phyloP scores from a whole-genome alignment of 192 early-diverging fungal species.

The Globomyces pollinis-pini region DNA sequence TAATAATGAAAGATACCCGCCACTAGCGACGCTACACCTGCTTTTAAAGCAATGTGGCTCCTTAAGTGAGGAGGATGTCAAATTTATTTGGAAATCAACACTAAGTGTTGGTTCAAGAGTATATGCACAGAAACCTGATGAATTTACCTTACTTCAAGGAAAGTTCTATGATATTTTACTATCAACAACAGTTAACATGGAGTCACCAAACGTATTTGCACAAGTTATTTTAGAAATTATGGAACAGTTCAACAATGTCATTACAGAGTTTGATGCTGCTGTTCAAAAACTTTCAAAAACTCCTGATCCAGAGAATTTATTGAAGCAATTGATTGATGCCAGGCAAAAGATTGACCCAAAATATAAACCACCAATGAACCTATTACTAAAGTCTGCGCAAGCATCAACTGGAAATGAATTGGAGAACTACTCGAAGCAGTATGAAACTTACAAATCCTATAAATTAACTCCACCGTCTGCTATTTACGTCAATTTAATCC shows the following conservation, averaged over 20 bases:
- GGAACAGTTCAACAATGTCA: not conserved
- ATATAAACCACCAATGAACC: constrained; percentile 3
- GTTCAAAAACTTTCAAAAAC: not conserved
- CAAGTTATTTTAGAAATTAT: not conserved
- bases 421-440: not conserved
- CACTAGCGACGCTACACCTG: too few species aligned
- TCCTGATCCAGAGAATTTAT: not conserved
- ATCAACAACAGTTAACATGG: too few species aligned
- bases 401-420: not conserved
- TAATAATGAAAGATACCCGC: too few species aligned
- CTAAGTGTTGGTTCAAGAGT: too few species aligned
- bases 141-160: too few species aligned
- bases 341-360: not conserved
- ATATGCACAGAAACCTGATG: too few species aligned
- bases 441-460: not conserved
- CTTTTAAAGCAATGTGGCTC: too few species aligned
- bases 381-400: not conserved
- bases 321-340: not conserved
- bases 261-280: not conserved
- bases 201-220: not conserved
- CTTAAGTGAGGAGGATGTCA: too few species aligned
- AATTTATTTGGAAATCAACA: not conserved
- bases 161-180: too few species aligned
- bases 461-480: not conserved
- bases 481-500: not conserved